Conservation (phyloP, 1,284 basidiomycete genomes). For the Anthracocystis walkeri region DNA sequence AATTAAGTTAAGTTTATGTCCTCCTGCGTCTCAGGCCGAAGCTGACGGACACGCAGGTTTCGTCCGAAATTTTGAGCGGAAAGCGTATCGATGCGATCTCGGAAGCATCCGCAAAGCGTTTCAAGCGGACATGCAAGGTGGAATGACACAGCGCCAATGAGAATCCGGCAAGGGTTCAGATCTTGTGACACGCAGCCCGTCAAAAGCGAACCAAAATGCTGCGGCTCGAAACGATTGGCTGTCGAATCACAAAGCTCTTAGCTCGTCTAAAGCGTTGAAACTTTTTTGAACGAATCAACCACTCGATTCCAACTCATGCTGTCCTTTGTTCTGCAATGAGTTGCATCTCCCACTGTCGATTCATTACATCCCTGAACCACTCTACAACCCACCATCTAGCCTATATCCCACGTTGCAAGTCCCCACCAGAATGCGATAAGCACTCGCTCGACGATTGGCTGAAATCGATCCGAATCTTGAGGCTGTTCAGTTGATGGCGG, state of each 20-base stretch:
- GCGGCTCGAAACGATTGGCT: constrained; percentile 5
- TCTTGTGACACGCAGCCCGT: neutral
- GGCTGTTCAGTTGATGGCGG: no score
- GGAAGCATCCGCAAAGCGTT: neutral
- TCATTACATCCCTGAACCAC: no score
- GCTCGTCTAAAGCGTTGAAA: neutral
- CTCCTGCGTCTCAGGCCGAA: neutral
- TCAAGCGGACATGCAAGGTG: constrained; percentile 2
- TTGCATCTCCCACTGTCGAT: neutral
- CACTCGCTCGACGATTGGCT: constrained; percentile 17
- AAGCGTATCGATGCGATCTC: neutral
- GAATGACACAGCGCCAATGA: constrained; percentile 14
- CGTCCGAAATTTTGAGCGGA: neutral
- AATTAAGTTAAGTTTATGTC: no score
- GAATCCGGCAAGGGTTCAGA: neutral
- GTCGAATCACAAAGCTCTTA: neutral
- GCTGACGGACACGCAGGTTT: neutral
- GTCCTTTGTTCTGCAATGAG: no score
- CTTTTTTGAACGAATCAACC: neutral
- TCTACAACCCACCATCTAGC: neutral
- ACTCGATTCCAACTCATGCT: no score
- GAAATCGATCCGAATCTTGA: neutral
- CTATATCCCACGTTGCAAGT: neutral
- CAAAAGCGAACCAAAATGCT: constrained; percentile 6
- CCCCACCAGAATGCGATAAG: constrained; percentile 32